Base-by-base conservation (phyloP, 257 asterid species). In the Solanum medicagineum region DNA sequence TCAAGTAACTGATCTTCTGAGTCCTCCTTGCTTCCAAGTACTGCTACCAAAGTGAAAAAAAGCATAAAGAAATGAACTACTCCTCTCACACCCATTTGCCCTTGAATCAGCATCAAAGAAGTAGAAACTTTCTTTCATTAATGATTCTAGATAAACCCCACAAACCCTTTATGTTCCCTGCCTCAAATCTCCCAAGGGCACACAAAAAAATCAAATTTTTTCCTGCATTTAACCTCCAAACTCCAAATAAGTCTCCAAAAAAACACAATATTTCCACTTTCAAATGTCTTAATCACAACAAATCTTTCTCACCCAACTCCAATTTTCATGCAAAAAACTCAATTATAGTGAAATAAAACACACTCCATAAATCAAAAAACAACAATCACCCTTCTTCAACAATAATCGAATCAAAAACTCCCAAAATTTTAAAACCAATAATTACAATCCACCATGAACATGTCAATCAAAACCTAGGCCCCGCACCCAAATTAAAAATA, bases 41-140 rank as follows among this genome's bases (percentile, higher is more conserved):
- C 88, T 74, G 92, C 87, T 75, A 88, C 84, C 71, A 90, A 74
- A 85, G 93, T 91, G 86, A 89, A 69, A 70, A 85, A 85, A 83
- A 91, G 88, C 75, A 84, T 88, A 89, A 89, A 71, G 62, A 90
- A 62, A 86, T 80, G 89, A 85, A 89, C 51, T 87, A 85, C 85
- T 55, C 89, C 85, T 57, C 86, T 80, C 54, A 85, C 55, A 85
- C 90, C 90, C 90, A 89, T 91, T 88, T 81, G 86, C 88, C 83
- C 89, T 87, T 86, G 93, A 89, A 89, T 86, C 90, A 87, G 84
- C 93, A 87, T 83, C 68, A 83, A 90, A 88, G 86, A 82, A 87
- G 86, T 74, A 79, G 42, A 84, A 66, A 71, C 20, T 77, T 85
- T 88, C 90, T 91, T 91, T 90, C 94, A 87, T 90, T 36, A 53